phyloP scores from a whole-genome alignment of 768 basidiomycete genomes.

The Lactarius tabidus region DNA sequence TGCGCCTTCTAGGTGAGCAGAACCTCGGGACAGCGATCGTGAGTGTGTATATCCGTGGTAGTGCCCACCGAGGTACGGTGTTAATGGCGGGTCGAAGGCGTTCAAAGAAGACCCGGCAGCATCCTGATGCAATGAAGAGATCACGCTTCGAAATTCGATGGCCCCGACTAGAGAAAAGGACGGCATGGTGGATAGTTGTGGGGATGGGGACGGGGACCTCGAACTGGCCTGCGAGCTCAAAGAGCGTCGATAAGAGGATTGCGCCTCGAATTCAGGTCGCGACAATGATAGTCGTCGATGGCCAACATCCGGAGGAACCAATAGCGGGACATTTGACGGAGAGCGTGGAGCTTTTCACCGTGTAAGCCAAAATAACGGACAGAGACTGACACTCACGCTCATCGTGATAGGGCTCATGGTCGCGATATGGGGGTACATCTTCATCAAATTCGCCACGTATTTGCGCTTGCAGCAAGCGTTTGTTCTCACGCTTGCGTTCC shows the following conservation, averaged over 20 bases:
- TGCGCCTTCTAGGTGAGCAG: constrained; percentile 30
- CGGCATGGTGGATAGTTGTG: constrained; percentile 53
- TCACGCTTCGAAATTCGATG: constrained; percentile 91
- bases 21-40: constrained; percentile 34
- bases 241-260: constrained; percentile 39
- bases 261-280: constrained; percentile 36
- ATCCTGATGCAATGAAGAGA: constrained; percentile 72
- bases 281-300: constrained; percentile 39
- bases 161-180: constrained; percentile 93
- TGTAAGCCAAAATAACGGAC: constrained; percentile 7
- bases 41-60: constrained; percentile 47
- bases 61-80: constrained; percentile 74
- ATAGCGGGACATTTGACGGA: constrained; percentile 18
- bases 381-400: constrained; percentile 44
- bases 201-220: constrained; percentile 38
- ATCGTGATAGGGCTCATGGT: constrained; percentile 55
- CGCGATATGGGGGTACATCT: constrained; percentile 36
- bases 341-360: constrained; percentile 24
- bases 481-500: constrained; percentile 51
- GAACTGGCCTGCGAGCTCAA: constrained; percentile 45
- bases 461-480: constrained; percentile 44
- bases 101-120: constrained; percentile 54
- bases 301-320: constrained; percentile 28
- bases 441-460: constrained; percentile 57
- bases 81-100: constrained; percentile 61